Evolutionary conservation across 805 yeast genomes (phyloP), one percentile per base, ranked within the genome.

Genomic region (Spathaspora girioi): DNA sequence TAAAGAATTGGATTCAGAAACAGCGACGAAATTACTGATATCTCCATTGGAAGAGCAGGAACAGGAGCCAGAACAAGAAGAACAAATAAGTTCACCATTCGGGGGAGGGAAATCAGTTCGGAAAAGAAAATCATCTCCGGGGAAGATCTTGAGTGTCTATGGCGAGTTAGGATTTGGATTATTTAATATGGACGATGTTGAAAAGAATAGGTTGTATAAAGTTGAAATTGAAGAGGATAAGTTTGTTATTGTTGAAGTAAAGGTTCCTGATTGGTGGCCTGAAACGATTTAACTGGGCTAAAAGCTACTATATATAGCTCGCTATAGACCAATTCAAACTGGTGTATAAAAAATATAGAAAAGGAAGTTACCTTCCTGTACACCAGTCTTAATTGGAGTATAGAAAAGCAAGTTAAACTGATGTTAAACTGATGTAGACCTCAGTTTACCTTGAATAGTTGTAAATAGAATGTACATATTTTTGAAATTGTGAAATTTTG

Each of bases 221-320:
- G 31, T 69, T 54, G 59, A 64, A 44, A 46, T 60, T 5, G 52
- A 59, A 3, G 61, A 55, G 26, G 61, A 60, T 2, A 59, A 59
- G 40, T 56, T 57, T 40, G 59, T 83, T 7, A 77, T 77, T 1
- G 67, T 85, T 20, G 75, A 76, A 57, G 87, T 83, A 0, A 73
- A 70, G 52, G 68, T 71, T 5, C 94, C 96, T 0, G 83, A 78
- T 47, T 87, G 93, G 92, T 87, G 93, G 91, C 91, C 54, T 9
- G 49, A 48, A n/a, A n/a, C n/a, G n/a, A n/a, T n/a, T n/a, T n/a
- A n/a, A n/a, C n/a, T n/a, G n/a, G n/a, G n/a, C n/a, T n/a, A n/a
- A n/a, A n/a, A n/a, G n/a, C n/a, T n/a, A n/a, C n/a, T n/a, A n/a
- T n/a, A n/a, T n/a, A n/a, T n/a, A n/a, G n/a, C n/a, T n/a, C n/a